Percentiles rank a stretch among this genome's conserved stretches.
Conservation (phyloP, 306 rosid genomes). For the Lotus japonicus region DNA sequence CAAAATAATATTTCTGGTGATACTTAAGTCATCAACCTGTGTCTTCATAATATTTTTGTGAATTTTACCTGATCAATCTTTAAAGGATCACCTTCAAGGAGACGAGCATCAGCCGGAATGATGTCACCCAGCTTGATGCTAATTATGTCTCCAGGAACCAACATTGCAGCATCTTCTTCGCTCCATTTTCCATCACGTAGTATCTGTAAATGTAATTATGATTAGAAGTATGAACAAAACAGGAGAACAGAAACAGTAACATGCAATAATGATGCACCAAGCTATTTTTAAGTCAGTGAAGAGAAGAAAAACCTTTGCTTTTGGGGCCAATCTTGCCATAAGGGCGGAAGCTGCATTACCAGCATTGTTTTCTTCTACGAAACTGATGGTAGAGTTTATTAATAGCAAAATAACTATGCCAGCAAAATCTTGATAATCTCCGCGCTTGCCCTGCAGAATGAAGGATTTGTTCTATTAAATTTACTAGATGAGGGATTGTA, state of each 20-base stretch:
- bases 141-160: conserved; percentile 76
- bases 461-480: not conserved
- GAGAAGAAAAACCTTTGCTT: conserved; percentile 48
- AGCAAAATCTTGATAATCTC: conserved; percentile 59
- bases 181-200: conserved; percentile 70
- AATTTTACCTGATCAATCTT: conserved; percentile 64
- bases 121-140: conserved; percentile 79
- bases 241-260: not conserved
- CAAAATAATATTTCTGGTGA: not conserved
- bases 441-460: conserved; percentile 28
- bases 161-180: conserved; percentile 65
- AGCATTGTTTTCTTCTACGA: conserved; percentile 75
- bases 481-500: not conserved
- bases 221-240: not conserved
- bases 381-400: conserved; percentile 71
- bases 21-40: not conserved
- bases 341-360: conserved; percentile 77
- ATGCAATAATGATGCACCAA: not conserved
- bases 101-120: conserved; percentile 73
- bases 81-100: conserved; percentile 75
- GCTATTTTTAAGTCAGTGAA: not conserved
- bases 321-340: conserved; percentile 46
- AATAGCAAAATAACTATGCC: conserved; percentile 56
- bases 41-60: not conserved
- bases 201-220: conserved; percentile 25